Conservation (phyloP, 2,329 filamentous ascomycete genomes). For the Curvularia eragrostidis region DNA sequence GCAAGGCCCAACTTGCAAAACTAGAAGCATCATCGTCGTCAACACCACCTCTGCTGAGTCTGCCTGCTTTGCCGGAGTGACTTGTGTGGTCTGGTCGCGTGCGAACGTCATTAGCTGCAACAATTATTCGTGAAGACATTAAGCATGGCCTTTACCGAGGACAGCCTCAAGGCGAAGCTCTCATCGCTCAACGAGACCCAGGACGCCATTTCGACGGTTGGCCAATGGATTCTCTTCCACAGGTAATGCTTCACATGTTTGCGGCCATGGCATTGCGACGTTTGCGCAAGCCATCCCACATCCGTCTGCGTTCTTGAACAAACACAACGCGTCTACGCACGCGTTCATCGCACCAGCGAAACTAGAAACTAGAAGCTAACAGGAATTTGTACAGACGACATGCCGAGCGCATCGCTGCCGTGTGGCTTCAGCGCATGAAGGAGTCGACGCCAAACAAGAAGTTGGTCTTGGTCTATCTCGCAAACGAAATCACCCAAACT, state of each 20-base stretch:
- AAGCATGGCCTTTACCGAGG: constrained; percentile 91
- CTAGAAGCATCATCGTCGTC: constrained; percentile 7
- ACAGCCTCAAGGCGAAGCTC: constrained; percentile 92
- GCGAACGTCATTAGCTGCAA: constrained; percentile 24
- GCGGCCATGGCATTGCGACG: neutral
- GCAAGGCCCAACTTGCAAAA: constrained; percentile 13
- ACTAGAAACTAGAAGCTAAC: constrained; percentile 25
- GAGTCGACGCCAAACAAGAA: constrained; percentile 86
- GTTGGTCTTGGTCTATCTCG: constrained; percentile 90
- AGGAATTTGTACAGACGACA: constrained; percentile 70
- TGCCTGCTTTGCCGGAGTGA: neutral
- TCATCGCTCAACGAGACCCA: constrained; percentile 96
- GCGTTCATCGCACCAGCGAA: constrained; percentile 3
- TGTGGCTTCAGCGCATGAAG: constrained; percentile 90
- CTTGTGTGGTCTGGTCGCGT: constrained; percentile 30
- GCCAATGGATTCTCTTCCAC: constrained; percentile 99
- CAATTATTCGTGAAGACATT: constrained; percentile 31
- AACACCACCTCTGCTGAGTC: constrained; percentile 13
- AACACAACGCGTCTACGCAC: neutral
- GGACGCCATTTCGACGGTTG: constrained; percentile 93
- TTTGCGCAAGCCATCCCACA: constrained; percentile 10
- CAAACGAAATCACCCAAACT: constrained; percentile 96
- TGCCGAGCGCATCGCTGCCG: constrained; percentile 86
- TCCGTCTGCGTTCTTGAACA: constrained; percentile 3
- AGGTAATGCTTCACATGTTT: constrained; percentile 63